Percentiles rank a stretch among this genome's conserved stretches.
phyloP scores from a whole-genome alignment of 352 stramenopile species.

The Phytophthora hybrid region DNA sequence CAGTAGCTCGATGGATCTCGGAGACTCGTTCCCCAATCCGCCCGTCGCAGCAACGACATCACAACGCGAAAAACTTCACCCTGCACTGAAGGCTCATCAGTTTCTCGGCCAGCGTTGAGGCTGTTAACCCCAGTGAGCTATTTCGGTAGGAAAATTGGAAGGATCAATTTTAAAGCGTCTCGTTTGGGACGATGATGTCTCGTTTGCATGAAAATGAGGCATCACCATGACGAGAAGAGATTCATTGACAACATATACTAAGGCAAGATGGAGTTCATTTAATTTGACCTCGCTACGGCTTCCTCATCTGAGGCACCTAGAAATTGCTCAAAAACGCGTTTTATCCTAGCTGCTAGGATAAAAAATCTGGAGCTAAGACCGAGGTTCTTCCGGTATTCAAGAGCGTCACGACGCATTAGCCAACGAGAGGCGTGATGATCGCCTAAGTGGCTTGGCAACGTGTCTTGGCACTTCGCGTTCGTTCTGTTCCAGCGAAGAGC shows the following conservation, averaged over 20 bases:
- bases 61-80: slow-evolving; percentile 39
- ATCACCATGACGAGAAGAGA: slow-evolving; percentile 1
- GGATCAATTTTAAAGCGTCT: background rate
- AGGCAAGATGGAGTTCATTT: no score
- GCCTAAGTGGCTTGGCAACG: slow-evolving; percentile 1
- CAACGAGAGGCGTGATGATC: background rate
- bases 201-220: background rate
- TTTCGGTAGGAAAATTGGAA: slow-evolving; percentile 1
- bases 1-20: slow-evolving; percentile 41
- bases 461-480: slow-evolving; percentile 4
- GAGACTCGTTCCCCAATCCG: slow-evolving; percentile 33
- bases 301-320: background rate
- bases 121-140: background rate
- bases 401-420: background rate
- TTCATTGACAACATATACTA: no score
- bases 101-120: slow-evolving; percentile 32
- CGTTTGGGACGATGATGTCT: background rate
- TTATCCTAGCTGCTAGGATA: background rate
- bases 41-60: slow-evolving; percentile 5
- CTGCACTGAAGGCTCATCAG: slow-evolving; percentile 32
- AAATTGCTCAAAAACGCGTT: background rate
- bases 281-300: background rate
- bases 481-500: background rate
- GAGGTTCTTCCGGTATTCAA: slow-evolving; percentile 1
- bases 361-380: background rate